Conservation (phyloP, 176 grass and related monocot species). For the Cenchrus americanus region DNA sequence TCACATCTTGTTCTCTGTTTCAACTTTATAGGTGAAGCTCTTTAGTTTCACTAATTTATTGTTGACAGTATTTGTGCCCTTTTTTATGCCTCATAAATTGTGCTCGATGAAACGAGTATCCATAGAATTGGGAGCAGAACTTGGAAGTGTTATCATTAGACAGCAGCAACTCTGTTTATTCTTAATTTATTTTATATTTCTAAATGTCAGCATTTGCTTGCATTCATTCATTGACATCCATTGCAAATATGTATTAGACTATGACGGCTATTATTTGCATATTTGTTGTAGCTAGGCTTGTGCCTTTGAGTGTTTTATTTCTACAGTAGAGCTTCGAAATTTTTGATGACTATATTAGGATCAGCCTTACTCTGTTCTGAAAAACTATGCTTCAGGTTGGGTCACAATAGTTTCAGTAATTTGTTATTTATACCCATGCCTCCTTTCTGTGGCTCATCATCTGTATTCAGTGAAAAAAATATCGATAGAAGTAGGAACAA, state of each 20-base stretch:
- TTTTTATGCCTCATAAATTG: conserved; percentile 2
- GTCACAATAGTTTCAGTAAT: conserved; percentile 10
- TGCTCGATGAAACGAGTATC: conserved; percentile 3
- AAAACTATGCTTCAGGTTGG: not conserved
- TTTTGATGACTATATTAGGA: not conserved
- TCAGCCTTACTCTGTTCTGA: not conserved
- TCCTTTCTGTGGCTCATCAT: not conserved
- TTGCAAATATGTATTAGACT: not conserved
- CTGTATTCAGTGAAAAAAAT: conserved; percentile 25
- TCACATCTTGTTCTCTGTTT: conserved; percentile 24
- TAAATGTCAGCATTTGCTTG: not conserved
- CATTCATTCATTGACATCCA: not conserved
- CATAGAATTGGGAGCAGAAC: conserved; percentile 2
- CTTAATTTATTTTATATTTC: not conserved
- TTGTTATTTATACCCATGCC: not conserved
- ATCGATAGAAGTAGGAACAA: conserved; percentile 15
- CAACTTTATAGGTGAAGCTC: not conserved
- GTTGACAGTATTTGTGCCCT: not conserved
- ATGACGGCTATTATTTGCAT: not conserved
- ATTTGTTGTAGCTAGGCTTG: not conserved
- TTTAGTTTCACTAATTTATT: conserved; percentile 12
- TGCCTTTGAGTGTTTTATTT: not conserved
- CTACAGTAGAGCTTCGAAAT: not conserved
- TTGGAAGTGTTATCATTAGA: not conserved
- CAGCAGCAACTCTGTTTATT: not conserved